Conservation (phyloP, 192 early-diverging fungal species). For the Linnemannia exigua region DNA sequence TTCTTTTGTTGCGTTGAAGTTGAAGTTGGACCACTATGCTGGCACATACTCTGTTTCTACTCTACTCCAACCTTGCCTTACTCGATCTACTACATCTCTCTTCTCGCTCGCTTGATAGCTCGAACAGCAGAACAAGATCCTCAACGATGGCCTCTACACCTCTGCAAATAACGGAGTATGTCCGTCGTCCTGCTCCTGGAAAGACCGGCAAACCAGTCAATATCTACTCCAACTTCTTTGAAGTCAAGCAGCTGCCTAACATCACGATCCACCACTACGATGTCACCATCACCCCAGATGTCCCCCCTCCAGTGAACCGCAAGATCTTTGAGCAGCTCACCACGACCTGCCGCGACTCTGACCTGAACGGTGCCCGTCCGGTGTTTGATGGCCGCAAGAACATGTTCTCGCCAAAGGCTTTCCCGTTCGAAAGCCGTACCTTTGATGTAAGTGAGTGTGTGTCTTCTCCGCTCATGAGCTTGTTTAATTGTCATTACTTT, state of each 20-base stretch:
- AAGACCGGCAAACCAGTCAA: constrained; percentile 56
- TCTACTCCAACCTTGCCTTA: not conserved
- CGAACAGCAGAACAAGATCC: not conserved
- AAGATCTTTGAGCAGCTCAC: constrained; percentile 78
- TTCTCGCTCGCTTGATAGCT: not conserved
- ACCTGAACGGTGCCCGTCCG: constrained; percentile 71
- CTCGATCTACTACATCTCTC: not conserved
- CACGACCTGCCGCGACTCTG: constrained; percentile 59
- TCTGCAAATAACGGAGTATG: constrained; percentile 57
- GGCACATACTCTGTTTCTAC: no score
- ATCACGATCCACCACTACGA: constrained; percentile 88
- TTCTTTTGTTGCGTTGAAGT: no score
- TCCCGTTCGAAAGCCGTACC: constrained; percentile 68
- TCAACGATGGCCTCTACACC: constrained; percentile 6
- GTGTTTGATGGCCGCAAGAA: constrained; percentile 91
- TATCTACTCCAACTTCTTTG: constrained; percentile 83
- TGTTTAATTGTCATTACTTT: not conserved
- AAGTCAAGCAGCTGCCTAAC: constrained; percentile 76
- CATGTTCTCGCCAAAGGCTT: constrained; percentile 71
- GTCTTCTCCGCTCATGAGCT: not conserved
- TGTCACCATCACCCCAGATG: constrained; percentile 80
- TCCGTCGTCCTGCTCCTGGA: constrained; percentile 62
- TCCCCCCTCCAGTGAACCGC: constrained; percentile 80
- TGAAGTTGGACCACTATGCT: not conserved
- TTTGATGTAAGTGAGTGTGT: constrained; percentile 66